Evolutionary conservation across 2,329 filamentous ascomycete genomes (phyloP).

Genomic region (Penicillium crustosum): DNA sequence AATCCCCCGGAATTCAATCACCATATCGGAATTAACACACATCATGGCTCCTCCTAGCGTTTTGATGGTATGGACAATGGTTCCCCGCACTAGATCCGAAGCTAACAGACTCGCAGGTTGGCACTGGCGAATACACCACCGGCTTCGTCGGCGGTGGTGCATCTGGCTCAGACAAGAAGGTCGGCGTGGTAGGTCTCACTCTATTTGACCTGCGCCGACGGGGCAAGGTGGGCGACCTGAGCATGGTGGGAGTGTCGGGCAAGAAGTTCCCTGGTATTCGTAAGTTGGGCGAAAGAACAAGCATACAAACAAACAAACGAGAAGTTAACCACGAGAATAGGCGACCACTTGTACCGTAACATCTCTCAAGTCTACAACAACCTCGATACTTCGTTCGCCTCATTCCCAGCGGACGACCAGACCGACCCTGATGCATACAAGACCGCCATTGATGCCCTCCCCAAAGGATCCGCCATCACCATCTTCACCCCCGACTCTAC

Average conservation of each 20-base stretch:
- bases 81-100: background rate
- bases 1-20: background rate
- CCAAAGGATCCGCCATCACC: constrained; percentile 82
- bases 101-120: constrained; percentile 56
- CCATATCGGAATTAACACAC: background rate
- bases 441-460: constrained; percentile 77
- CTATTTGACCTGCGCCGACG: constrained; percentile 84
- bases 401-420: constrained; percentile 72
- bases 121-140: constrained; percentile 95
- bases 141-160: constrained; percentile 83
- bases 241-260: constrained; percentile 88
- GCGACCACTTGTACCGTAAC: constrained; percentile 81
- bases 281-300: constrained; percentile 44
- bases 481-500: constrained; percentile 95
- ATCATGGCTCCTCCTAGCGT: constrained; percentile 63
- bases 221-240: constrained; percentile 81
- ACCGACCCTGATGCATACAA: constrained; percentile 82
- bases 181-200: constrained; percentile 87
- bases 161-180: constrained; percentile 91
- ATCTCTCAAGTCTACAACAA: constrained; percentile 85
- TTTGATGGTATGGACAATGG: constrained; percentile 58
- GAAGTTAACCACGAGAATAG: constrained; percentile 43
- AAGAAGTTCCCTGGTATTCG: constrained; percentile 89
- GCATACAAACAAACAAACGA: constrained; percentile 1
- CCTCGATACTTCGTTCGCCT: constrained; percentile 81